Evolutionary conservation across 2,329 filamentous ascomycete species (phyloP).

Genomic region (Neodidymelliopsis sp.): DNA sequence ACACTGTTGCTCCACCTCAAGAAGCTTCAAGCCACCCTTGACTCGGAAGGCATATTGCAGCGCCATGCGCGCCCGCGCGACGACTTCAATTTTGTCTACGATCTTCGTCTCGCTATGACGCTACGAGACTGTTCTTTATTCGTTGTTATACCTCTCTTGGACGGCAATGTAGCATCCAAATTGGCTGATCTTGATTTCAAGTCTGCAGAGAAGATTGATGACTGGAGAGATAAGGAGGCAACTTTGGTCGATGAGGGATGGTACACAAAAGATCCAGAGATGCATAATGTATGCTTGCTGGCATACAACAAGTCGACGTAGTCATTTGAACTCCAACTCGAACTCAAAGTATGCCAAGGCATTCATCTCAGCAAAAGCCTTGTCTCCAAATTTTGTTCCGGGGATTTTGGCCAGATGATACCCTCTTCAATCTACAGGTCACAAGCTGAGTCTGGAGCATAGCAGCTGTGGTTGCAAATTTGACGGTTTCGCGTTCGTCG

Average conservation of each 20-base stretch:
- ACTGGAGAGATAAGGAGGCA: constrained; percentile 54
- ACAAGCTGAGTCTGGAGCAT: neutral
- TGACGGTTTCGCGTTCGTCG: neutral
- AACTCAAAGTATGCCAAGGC: too few relatives aligned
- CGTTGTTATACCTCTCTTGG: constrained; percentile 34
- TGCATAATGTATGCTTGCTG: constrained; percentile 11
- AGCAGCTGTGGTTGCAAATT: neutral
- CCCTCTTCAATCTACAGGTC: too few relatives aligned
- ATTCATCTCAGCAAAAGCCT: neutral
- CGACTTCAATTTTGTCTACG: constrained; percentile 22
- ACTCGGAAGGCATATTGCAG: constrained; percentile 43
- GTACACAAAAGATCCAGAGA: constrained; percentile 38
- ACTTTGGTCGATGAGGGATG: constrained; percentile 49
- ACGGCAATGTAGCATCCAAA: constrained; percentile 47
- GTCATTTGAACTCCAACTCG: neutral
- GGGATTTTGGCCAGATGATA: too few relatives aligned
- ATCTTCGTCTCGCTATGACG: constrained; percentile 54
- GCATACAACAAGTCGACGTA: neutral
- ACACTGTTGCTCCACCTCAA: constrained; percentile 48
- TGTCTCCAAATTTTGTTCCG: neutral
- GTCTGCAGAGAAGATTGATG: constrained; percentile 49
- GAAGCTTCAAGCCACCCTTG: constrained; percentile 48
- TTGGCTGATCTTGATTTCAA: constrained; percentile 59
- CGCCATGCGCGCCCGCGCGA: constrained; percentile 10
- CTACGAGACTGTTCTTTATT: constrained; percentile 58